Evolutionary conservation across 2,329 filamentous ascomycete genomes (phyloP).

Genomic region (Cladosporium phlei): DNA sequence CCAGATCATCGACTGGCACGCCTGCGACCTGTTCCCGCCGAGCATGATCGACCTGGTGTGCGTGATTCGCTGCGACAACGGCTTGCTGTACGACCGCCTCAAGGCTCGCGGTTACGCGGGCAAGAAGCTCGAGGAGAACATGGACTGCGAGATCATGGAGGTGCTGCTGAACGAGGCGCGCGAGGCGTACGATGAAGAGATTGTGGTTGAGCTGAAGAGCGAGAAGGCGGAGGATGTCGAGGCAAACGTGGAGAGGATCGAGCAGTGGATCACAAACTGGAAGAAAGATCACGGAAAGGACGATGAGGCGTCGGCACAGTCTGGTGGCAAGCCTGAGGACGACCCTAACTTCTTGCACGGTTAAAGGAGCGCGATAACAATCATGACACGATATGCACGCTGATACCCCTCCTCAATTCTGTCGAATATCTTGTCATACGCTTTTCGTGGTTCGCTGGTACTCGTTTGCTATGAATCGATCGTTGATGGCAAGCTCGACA

Average conservation of each 20-base stretch:
- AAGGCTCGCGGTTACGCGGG: conserved; percentile 74
- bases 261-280: conserved; percentile 79
- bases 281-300: conserved; percentile 56
- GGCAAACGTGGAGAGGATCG: conserved; percentile 76
- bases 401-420: no score
- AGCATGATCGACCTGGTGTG: conserved; percentile 94
- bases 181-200: conserved; percentile 78
- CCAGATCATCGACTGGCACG: conserved; percentile 95
- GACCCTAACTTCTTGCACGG: conserved; percentile 34
- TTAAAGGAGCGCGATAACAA: conserved; percentile 16
- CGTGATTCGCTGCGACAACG: conserved; percentile 77
- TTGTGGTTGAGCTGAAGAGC: conserved; percentile 84
- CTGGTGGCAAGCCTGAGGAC: conserved; percentile 26
- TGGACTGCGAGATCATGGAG: conserved; percentile 97
- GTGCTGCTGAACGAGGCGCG: conserved; percentile 85
- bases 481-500: no score
- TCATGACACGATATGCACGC: background rate
- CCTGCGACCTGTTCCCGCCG: conserved; percentile 89
- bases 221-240: conserved; percentile 82
- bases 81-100: conserved; percentile 77
- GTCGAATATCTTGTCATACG: no score
- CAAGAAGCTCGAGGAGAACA: conserved; percentile 87
- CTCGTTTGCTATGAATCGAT: no score
- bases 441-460: no score
- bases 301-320: conserved; percentile 24